Evolutionary conservation across 169 alveolate genomes (phyloP), one percentile per base, ranked within the genome.

Genomic region (Miamiensis avidus): DNA sequence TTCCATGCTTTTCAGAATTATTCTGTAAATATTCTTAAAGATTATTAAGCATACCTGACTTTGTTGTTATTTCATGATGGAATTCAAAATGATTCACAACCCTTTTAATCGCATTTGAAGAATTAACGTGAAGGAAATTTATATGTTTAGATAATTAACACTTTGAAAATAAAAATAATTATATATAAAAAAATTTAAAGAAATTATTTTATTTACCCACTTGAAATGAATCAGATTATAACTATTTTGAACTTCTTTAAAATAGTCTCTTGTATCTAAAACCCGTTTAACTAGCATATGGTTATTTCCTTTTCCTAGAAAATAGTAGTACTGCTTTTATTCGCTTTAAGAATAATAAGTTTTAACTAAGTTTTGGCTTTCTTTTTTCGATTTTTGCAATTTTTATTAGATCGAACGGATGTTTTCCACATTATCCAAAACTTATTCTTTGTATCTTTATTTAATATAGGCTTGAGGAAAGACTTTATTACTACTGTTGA

Each of bases 291-390:
- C 86, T 65, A 86, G 34, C 28, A 76, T 83, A 65, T 69, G 26
- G 34, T 86, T 86, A 64, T 86, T 86, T 0, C 90, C 90, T 75
- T 64, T 79, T 28, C 69, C 69, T 11, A 49, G 26, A 49, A 49
- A 49, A 20, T 11, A 49, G 26, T 49, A 11, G 20, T 49, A 49
- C 4, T 49, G 20, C 4, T 11, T 49, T 49, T 11, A 11, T 11
- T 49, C 69, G 20, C 69, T 49, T 11, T 20, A n/a, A n/a, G n/a
- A n/a, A n/a, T n/a, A n/a, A n/a, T n/a, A n/a, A n/a, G n/a, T n/a
- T n/a, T n/a, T n/a, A n/a, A n/a, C n/a, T n/a, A n/a, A n/a, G n/a
- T n/a, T n/a, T n/a, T n/a, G n/a, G n/a, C n/a, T n/a, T n/a, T n/a
- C n/a, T n/a, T n/a, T n/a, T n/a, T n/a, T n/a, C n/a, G n/a, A n/a